Percentiles rank a stretch among this genome's conserved stretches.
These are phyloP conservation scores for Chalciporus pseudorubinellus DNA, from an alignment of 768 basidiomycete genomes.

Conservation along the genomic window DNA sequence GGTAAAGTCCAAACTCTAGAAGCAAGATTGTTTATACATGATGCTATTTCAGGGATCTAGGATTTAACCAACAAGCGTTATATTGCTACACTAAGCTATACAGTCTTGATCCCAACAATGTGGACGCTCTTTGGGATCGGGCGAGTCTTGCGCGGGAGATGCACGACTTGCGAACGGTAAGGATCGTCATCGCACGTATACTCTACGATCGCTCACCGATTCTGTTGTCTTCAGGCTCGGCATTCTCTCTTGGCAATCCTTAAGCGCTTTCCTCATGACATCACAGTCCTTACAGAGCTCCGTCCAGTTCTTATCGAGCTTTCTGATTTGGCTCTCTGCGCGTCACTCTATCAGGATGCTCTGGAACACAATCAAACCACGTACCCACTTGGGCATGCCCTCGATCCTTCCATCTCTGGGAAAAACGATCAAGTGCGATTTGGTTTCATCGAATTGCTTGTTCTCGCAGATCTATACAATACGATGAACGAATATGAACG, in stretches of 20 bases:
- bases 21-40: conserved; percentile 61
- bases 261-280: conserved; percentile 55
- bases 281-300: conserved; percentile 75
- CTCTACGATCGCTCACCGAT: background rate
- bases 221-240: conserved; percentile 18
- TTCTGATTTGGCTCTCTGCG: conserved; percentile 61
- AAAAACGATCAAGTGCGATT: conserved; percentile 14
- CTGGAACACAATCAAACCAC: conserved; percentile 61
- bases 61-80: conserved; percentile 79
- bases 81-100: conserved; percentile 89
- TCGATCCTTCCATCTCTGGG: conserved; percentile 17
- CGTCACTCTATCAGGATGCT: conserved; percentile 66
- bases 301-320: conserved; percentile 53
- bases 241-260: conserved; percentile 28
- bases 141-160: conserved; percentile 77
- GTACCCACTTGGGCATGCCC: conserved; percentile 42
- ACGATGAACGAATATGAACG: conserved; percentile 63
- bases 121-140: conserved; percentile 87
- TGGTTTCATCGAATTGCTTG: conserved; percentile 61
- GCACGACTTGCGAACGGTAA: conserved; percentile 64
- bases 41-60: conserved; percentile 61
- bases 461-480: conserved; percentile 83
- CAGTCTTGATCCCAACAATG: conserved; percentile 74
- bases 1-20: conserved; percentile 42
- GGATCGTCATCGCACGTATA: conserved; percentile 14